These are phyloP conservation scores for Psidium friedrichsthalianum DNA, from an alignment of 345 rosid species.

Conservation along the genomic window DNA sequence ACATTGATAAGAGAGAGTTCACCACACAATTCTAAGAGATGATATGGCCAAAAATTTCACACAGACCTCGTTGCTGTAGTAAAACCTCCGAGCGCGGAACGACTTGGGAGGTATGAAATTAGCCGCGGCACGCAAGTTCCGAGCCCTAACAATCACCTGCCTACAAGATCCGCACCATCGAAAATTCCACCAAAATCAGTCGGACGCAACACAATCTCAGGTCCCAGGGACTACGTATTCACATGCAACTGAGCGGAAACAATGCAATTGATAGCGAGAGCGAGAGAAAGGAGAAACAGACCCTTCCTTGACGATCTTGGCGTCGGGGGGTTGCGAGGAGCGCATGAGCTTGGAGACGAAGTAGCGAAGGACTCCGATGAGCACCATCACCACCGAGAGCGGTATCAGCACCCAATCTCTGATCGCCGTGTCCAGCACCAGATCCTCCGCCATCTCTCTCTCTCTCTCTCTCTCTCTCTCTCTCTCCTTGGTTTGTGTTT, in stretches of 20 bases:
- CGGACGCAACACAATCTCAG: not conserved
- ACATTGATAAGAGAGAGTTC: not conserved
- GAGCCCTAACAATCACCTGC: conserved; percentile 79
- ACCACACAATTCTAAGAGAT: not conserved
- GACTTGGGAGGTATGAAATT: conserved; percentile 82
- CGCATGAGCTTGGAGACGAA: conserved; percentile 86
- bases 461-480: not conserved
- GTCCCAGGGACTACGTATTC: not conserved
- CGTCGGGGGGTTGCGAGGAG: conserved; percentile 70
- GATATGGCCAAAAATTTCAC: not conserved
- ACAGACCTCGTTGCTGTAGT: conserved; percentile 80
- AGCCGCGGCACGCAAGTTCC: conserved; percentile 76
- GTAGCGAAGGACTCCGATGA: conserved; percentile 84
- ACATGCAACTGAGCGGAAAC: not conserved
- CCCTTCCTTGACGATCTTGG: conserved; percentile 87
- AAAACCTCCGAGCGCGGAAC: conserved; percentile 74
- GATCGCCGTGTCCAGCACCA: conserved; percentile 91
- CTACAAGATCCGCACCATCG: conserved; percentile 11
- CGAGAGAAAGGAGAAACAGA: conserved; percentile 1
- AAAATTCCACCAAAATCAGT: not conserved
- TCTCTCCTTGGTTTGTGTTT: not conserved
- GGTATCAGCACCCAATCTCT: conserved; percentile 96
- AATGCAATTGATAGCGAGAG: not conserved
- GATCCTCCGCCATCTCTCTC: conserved; percentile 74
- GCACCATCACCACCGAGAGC: conserved; percentile 85